Base-by-base conservation (phyloP, 306 rosid genomes). In the Glycine soja region DNA sequence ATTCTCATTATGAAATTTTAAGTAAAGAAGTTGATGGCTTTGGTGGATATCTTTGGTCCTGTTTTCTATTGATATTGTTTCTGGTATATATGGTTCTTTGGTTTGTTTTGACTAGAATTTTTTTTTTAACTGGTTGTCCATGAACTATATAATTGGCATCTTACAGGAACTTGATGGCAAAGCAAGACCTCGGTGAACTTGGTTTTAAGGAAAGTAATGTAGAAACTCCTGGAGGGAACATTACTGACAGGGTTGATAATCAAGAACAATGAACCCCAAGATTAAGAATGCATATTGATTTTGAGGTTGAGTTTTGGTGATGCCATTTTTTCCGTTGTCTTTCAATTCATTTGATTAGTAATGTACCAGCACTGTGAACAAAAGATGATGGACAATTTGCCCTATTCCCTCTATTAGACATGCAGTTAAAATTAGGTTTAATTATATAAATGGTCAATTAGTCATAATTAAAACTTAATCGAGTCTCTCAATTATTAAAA, bases 151-250 rank as follows among this genome's bases (percentile, higher is more conserved):
- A 9, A 82, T 71, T 80, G 72, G 74, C 77, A 66, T 80, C 52
- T 88, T 71, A 78, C 90, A 95, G 98, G 92, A 95, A 95, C 85
- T 89, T 93, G 88, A 95, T 95, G 99, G 99, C 99, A 38, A 93
- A 93, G 72, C 99, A 95, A 84, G 97, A 93, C 89, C 82, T 95
- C 90, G 78, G 90, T 13, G 98, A 95, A 85, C 98, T 95, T 74
- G 99, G 99, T 81, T 95, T 95, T 76, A 87, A 80, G 82, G 81
- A 13, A 75, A 53, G 10, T 59, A 82, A 53, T 58, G 82, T 32
- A 68, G 84, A 75, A 83, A 47, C 86, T 71, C 77, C 75, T 59
- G 77, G 53, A 34, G 92, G 76, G 62, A 80, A 76, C 54, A 76
- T 36, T 38, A 43, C 78, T 0, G 80, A 90, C 65, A 87, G 83